Base-by-base conservation (phyloP, 1,284 basidiomycete genomes). In the Microbotryum intermedium region DNA sequence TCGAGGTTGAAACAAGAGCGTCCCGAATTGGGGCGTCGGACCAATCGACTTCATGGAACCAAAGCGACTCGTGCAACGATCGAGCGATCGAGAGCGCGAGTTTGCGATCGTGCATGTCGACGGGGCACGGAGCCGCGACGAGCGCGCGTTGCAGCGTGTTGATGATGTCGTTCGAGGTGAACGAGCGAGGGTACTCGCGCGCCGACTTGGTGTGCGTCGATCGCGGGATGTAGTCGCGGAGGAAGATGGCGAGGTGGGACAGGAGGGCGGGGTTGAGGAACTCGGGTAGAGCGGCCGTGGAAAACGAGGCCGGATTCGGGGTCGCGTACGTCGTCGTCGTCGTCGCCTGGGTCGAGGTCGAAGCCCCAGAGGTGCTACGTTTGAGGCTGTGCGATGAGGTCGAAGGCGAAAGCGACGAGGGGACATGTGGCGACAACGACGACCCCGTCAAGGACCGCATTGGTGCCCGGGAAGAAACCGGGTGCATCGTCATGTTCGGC, bases 81-180 rank as follows among this genome's bases (percentile, higher is more conserved):
- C 90, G 84, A 0, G 91, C 93, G 16, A 95, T 84, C 68, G 85
- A 83, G 13, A 97, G 78, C 2, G 93, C 90, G 16, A 86, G 84
- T 28, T 87, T 81, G 4, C 91, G 80, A 70, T 91, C 88, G 58
- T 79, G 81, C 0, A 81, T 81, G 1, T 53, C 43, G 47, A 47
- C 11, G 60, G 34, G 34, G 34, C 34, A 39, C 34, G 34, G 11
- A 39, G 9, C 11, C 4, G 34, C 10, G 34, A 39, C 21, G 11
- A 54, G 25, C 1, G 47, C 53, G 23, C 30, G 42, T 11, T 39
- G n/a, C 25, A 51, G 28, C 81, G 89, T 71, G 76, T 92, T 88
- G 60, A 97, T 89, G 54, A 93, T 84, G 71, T 94, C 90, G 67
- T 87, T 87, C 7, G 91, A 92, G 1, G 91, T 95, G 71, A 95